Percentiles rank a stretch among this genome's conserved stretches.
phyloP scores from a whole-genome alignment of 2,329 filamentous ascomycete species.

The Penicillium verrucosum region DNA sequence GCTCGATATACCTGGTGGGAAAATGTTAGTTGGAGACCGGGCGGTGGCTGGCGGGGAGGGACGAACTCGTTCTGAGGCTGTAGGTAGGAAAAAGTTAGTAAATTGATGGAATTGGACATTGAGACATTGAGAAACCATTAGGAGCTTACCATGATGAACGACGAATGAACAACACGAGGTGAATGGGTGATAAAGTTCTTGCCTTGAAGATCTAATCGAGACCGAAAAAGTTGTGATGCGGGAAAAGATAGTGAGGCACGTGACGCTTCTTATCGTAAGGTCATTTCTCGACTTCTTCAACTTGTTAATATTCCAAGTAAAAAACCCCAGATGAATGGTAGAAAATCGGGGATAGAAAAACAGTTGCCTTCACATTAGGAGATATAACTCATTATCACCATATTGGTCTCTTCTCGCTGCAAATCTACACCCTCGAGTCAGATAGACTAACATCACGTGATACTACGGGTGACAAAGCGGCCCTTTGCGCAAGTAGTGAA shows the following conservation, averaged over 20 bases:
- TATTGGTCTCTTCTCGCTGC: not conserved
- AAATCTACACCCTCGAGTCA: not conserved
- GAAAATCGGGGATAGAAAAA: conserved; percentile 6
- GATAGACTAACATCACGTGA: conserved; percentile 25
- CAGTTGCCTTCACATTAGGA: conserved; percentile 10
- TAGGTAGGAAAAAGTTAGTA: conserved; percentile 12
- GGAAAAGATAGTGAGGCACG: conserved; percentile 26
- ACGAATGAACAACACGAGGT: conserved; percentile 16
- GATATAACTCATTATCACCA: not conserved
- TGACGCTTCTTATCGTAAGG: conserved; percentile 21
- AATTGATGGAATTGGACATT: not conserved
- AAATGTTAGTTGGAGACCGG: conserved; percentile 15
- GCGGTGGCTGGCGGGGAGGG: conserved; percentile 16
- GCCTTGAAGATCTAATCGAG: conserved; percentile 25
- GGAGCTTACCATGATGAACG: conserved; percentile 33
- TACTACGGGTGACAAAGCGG: conserved; percentile 25
- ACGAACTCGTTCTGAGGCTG: conserved; percentile 47
- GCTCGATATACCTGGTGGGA: conserved; percentile 61
- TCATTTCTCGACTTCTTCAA: not conserved
- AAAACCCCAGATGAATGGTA: not conserved
- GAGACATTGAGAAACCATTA: too few relatives aligned
- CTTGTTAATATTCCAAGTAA: not conserved
- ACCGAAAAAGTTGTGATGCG: conserved; percentile 27
- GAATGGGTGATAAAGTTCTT: conserved; percentile 19
- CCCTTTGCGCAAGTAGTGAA: conserved; percentile 32